phyloP scores from a whole-genome alignment of 2,329 filamentous ascomycete species.

The Colletotrichum sp. region DNA sequence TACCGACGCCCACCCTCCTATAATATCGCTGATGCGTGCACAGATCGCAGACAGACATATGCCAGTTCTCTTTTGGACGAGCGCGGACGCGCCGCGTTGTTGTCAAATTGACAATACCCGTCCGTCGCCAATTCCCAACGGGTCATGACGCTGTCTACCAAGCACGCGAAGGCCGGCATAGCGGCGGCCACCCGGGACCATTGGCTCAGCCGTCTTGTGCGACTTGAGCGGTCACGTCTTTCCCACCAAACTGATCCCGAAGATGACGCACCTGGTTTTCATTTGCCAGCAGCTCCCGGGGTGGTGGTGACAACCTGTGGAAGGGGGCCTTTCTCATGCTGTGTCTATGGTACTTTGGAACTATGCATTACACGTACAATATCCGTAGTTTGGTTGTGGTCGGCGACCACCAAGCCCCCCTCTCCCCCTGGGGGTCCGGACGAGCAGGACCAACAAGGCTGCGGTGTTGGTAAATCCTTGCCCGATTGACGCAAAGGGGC shows the following conservation, averaged over 20 bases:
- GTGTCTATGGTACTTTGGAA: not conserved
- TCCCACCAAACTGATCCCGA: not conserved
- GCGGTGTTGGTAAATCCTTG: not conserved
- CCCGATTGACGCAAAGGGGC: not conserved
- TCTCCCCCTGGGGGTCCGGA: not conserved
- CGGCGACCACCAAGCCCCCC: not conserved
- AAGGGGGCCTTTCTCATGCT: not conserved
- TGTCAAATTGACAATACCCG: not conserved
- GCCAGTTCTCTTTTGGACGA: not conserved
- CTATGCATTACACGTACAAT: not conserved
- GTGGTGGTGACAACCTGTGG: not conserved
- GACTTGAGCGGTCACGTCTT: conserved; percentile 3
- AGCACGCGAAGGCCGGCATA: not conserved
- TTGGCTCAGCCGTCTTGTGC: not conserved
- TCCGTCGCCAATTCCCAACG: not conserved
- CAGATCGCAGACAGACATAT: conserved; percentile 1
- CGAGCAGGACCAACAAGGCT: conserved; percentile 1
- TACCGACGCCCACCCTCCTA: conserved; percentile 2
- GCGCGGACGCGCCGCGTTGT: not conserved
- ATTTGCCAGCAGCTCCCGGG: not conserved
- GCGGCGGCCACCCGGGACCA: not conserved
- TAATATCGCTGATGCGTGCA: not conserved
- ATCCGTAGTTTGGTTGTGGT: not conserved
- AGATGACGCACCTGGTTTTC: not conserved
- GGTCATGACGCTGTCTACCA: not conserved